Evolutionary conservation across 1,284 basidiomycete species (phyloP), one percentile per base, ranked within the genome.

Genomic region (Malassezia psittaci): DNA sequence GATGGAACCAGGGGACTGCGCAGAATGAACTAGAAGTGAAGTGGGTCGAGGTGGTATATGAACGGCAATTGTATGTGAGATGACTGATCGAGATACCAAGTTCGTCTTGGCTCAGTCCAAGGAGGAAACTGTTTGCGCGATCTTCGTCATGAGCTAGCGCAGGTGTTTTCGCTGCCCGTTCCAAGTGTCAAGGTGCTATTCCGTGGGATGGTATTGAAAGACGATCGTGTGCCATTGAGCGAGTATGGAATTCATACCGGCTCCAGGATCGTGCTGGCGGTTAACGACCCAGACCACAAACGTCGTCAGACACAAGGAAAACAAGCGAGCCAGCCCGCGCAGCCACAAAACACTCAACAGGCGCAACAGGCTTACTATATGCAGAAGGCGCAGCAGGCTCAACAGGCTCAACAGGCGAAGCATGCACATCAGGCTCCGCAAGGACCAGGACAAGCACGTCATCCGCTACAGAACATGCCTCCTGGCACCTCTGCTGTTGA

Each of bases 11-110:
- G 24, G 53, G 36, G 29, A 8, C 24, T 5, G 15, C 18, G 13
- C 6, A 38, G 24, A 34, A 35, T 3, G 36, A 12, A 19, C 9
- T 40, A 5, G 59, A 52, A 19, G 51, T 43, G 2, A 57, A 43
- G 8, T 51, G 62, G 11, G 57, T 73, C 45, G 65, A 72, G 29
- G 63, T 73, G 33, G 54, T 66, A 21, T 72, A 66, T 62, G 66
- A 63, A 6, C 55, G 65, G 10, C 66, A 73, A 46, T 56, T 65
- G 67, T 72, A 59, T 32, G 62, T 48, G 35, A 15, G 15, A 16
- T 12, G 21, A 18, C 19, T 40, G 34, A 18, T 29, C 11, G 47
- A 69, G 65, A 35, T 53, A 67, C 41, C 63, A 66, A 16, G 59
- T 68, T 15, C 51, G 58, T 1, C 65, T 65, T 3, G 61, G 65